phyloP scores from a whole-genome alignment of 2,329 filamentous ascomycete species.

The Plectosphaerella plurivora region DNA sequence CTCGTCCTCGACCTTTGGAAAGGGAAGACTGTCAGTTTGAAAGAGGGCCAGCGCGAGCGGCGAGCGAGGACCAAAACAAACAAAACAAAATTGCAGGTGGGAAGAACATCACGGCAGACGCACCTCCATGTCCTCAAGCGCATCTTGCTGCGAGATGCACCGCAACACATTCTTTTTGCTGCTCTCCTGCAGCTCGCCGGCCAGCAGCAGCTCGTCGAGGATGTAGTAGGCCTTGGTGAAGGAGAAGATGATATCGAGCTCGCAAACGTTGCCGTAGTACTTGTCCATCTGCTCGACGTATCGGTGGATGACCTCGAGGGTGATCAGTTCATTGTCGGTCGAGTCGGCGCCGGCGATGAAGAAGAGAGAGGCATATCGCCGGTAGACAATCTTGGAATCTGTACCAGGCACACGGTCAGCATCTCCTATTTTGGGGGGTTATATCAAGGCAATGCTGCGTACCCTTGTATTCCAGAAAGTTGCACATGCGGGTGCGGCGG shows the following conservation, averaged over 20 bases:
- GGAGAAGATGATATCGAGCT: conserved; percentile 99
- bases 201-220: conserved; percentile 89
- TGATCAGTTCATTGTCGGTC: conserved; percentile 98
- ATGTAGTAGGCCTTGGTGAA: conserved; percentile 99
- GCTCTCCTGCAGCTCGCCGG: conserved; percentile 96
- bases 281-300: conserved; percentile 99
- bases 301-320: conserved; percentile 96
- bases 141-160: conserved; percentile 96
- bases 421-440: background rate
- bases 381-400: conserved; percentile 99
- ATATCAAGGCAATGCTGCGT: conserved; percentile 1
- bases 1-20: conserved; percentile 77
- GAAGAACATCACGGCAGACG: conserved; percentile 34
- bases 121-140: conserved; percentile 98
- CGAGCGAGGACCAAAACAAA: background rate
- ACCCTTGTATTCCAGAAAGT: conserved; percentile 99
- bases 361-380: conserved; percentile 96
- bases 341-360: conserved; percentile 97
- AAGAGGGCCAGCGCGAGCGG: conserved; percentile 4
- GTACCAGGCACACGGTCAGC: conserved; percentile 9
- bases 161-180: conserved; percentile 98
- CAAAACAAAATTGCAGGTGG: background rate
- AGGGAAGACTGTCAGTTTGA: conserved; percentile 43
- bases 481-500: conserved; percentile 97
- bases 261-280: conserved; percentile 99